Percentiles rank a stretch among this genome's conserved stretches.
Conservation (phyloP, 176 grass and related monocot genomes). For the Ensete glaucum region DNA sequence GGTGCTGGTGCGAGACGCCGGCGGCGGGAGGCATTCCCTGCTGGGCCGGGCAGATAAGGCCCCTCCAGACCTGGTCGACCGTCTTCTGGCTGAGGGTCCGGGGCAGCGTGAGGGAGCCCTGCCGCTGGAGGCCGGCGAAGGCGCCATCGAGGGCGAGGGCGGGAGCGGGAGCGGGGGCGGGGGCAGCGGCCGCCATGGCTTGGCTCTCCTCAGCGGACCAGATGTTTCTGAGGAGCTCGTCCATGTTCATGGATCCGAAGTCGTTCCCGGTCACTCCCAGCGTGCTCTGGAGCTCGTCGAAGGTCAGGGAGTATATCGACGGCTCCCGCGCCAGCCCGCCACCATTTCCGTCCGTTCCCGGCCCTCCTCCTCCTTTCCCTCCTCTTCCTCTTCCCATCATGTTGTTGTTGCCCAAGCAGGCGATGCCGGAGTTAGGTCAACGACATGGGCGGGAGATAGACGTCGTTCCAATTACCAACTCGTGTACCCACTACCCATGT, state of each 20-base stretch:
- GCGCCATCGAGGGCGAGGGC: not conserved
- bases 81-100: conserved; percentile 74
- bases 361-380: not conserved
- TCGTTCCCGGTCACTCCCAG: conserved; percentile 53
- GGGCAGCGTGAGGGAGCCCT: conserved; percentile 69
- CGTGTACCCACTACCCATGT: too few relatives aligned
- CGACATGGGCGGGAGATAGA: too few relatives aligned
- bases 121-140: conserved; percentile 37
- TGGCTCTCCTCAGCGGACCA: conserved; percentile 88
- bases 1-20: conserved; percentile 15
- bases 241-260: conserved; percentile 81
- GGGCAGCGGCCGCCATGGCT: conserved; percentile 33
- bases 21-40: not conserved
- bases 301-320: conserved; percentile 70
- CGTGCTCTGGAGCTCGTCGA: conserved; percentile 72
- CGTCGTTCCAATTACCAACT: too few relatives aligned
- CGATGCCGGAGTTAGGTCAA: too few relatives aligned
- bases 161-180: not conserved
- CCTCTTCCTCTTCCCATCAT: not conserved
- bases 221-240: conserved; percentile 83
- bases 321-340: conserved; percentile 36
- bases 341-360: not conserved
- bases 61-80: conserved; percentile 80
- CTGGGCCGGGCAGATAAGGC: conserved; percentile 26
- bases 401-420: too few relatives aligned